Evolutionary conservation across 352 stramenopile genomes (phyloP).

Genomic region (Pythium aristosporum): DNA sequence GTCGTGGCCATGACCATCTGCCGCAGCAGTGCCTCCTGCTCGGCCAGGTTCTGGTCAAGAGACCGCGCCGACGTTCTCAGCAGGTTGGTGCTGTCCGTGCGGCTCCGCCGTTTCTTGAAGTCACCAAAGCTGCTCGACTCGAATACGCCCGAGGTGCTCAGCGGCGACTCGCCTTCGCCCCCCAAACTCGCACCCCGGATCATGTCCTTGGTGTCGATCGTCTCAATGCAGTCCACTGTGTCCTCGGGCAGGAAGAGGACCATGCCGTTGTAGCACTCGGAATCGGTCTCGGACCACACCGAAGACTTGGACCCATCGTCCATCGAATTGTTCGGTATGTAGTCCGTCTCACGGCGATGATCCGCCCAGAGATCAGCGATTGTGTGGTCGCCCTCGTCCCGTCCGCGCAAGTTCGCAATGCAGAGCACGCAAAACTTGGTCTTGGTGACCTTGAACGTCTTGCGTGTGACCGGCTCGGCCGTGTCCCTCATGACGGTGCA

Average conservation of each 20-base stretch:
- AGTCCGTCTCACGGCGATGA: slow-evolving; percentile 15
- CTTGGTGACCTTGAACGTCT: slow-evolving; percentile 53
- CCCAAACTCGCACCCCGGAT: slow-evolving; percentile 20
- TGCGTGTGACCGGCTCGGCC: slow-evolving; percentile 30
- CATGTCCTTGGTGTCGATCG: slow-evolving; percentile 57
- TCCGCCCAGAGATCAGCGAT: slow-evolving; percentile 9
- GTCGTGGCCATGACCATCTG: slow-evolving; percentile 18
- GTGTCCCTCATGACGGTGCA: slow-evolving; percentile 58
- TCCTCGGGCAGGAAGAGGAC: slow-evolving; percentile 12
- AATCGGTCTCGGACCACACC: background rate
- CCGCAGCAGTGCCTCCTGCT: slow-evolving; percentile 26
- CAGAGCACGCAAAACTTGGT: slow-evolving; percentile 62
- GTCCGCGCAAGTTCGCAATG: slow-evolving; percentile 44
- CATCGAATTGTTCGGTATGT: background rate
- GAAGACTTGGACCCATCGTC: background rate
- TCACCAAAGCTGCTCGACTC: background rate
- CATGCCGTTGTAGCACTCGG: background rate
- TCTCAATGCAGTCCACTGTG: slow-evolving; percentile 28
- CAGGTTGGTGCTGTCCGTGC: slow-evolving; percentile 4
- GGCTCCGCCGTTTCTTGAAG: background rate
- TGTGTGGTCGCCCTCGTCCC: background rate
- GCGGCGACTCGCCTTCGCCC: background rate
- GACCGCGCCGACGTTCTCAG: slow-evolving; percentile 7
- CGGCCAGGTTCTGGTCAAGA: slow-evolving; percentile 23
- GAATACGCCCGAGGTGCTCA: slow-evolving; percentile 10